phyloP scores from a whole-genome alignment of 139 green algal genomes.

The Astrephomene gubernaculifera region DNA sequence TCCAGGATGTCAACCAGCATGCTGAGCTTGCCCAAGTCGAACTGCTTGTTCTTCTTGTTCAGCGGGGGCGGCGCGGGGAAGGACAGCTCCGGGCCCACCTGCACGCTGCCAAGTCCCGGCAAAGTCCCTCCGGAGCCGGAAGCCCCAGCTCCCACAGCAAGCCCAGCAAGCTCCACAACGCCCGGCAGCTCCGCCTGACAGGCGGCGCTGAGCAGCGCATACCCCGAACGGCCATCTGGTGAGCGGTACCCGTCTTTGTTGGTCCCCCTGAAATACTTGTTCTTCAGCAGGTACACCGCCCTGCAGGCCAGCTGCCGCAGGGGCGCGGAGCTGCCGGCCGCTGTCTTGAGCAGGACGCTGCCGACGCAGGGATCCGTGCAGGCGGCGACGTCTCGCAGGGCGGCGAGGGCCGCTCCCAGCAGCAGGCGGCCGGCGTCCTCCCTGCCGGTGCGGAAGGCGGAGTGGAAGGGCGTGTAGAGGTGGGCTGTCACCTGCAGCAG shows the following conservation, averaged over 20 bases:
- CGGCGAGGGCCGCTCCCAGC: neutral
- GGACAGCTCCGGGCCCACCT: neutral
- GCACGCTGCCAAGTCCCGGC: too few species aligned
- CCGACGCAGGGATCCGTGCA: neutral
- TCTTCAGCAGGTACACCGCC: neutral
- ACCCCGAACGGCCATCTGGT: neutral
- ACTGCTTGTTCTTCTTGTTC: neutral
- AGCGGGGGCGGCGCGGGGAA: neutral
- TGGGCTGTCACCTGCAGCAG: neutral
- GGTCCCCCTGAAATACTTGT: slow-evolving; percentile 17
- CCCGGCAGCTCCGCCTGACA: neutral
- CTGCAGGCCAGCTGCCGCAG: neutral
- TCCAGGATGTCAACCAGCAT: too few species aligned
- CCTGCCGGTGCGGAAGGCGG: neutral
- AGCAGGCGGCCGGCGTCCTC: neutral
- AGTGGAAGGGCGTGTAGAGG: slow-evolving; percentile 13
- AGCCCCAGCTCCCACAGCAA: neutral
- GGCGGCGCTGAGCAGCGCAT: neutral
- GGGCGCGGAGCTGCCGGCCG: neutral
- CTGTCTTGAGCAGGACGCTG: neutral
- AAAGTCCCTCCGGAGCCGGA: neutral
- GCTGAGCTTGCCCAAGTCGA: too few species aligned
- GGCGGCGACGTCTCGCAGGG: neutral
- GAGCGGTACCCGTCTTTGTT: slow-evolving; percentile 7
- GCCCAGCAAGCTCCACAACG: neutral